Conservation (phyloP, 2,329 filamentous ascomycete genomes). For the Hortaea werneckii region DNA sequence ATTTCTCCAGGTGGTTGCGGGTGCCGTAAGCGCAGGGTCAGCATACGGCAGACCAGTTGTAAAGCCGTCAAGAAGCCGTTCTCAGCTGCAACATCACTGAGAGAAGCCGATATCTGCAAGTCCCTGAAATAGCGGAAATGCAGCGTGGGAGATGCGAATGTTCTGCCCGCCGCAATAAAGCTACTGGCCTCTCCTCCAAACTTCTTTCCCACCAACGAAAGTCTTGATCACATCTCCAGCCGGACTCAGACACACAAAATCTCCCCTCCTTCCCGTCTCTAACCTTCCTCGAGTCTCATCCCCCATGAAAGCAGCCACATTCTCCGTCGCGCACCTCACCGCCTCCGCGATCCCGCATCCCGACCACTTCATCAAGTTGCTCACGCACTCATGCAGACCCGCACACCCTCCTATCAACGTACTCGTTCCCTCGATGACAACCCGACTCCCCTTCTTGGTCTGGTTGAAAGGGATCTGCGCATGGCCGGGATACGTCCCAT, state of each 20-base stretch:
- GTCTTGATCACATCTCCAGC: conserved; percentile 40
- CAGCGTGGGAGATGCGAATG: too few relatives aligned
- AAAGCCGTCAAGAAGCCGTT: too few relatives aligned
- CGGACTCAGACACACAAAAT: conserved; percentile 40
- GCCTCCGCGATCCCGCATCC: conserved; percentile 40
- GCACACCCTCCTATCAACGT: conserved; percentile 46
- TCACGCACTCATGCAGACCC: conserved; percentile 40
- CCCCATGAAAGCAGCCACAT: conserved; percentile 40
- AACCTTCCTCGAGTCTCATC: conserved; percentile 35
- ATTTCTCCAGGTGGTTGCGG: too few relatives aligned
- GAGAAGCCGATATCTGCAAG: too few relatives aligned
- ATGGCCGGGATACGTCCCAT: conserved; percentile 41
- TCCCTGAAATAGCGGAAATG: too few relatives aligned
- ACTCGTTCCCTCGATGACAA: conserved; percentile 43
- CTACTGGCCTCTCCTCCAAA: conserved; percentile 18
- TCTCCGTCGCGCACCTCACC: conserved; percentile 41
- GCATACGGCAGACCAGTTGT: too few relatives aligned
- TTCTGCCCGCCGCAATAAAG: too few relatives aligned
- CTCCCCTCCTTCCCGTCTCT: conserved; percentile 36
- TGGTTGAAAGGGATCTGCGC: conserved; percentile 42
- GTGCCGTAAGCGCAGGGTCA: too few relatives aligned
- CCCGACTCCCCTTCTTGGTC: conserved; percentile 38
- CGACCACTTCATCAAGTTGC: conserved; percentile 38
- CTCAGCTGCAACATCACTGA: too few relatives aligned
- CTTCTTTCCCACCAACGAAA: conserved; percentile 38